Percentiles rank a stretch among this genome's conserved stretches.
phyloP scores from a whole-genome alignment of 2,329 filamentous ascomycete genomes.

The Colletotrichum cuscutae region DNA sequence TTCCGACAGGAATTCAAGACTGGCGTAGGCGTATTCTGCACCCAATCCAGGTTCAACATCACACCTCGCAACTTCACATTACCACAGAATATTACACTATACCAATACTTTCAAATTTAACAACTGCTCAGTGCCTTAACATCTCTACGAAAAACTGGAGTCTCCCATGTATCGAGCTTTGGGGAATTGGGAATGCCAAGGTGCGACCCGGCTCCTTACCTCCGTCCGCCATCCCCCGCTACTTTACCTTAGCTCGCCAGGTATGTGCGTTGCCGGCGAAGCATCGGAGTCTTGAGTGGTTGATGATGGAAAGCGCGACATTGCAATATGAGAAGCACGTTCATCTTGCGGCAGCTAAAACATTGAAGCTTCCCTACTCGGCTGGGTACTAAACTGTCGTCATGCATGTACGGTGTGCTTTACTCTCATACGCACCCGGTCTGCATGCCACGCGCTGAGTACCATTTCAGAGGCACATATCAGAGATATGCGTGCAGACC shows the following conservation, averaged over 20 bases:
- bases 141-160: neutral
- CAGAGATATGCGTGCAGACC: conserved; percentile 6
- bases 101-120: neutral
- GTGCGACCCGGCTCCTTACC: neutral
- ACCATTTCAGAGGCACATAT: conserved; percentile 5
- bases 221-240: neutral
- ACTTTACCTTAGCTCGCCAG: neutral
- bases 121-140: neutral
- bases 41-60: conserved; percentile 2
- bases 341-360: neutral
- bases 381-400: conserved; percentile 12
- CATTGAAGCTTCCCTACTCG: conserved; percentile 4
- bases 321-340: neutral
- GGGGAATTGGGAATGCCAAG: neutral
- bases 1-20: conserved; percentile 7
- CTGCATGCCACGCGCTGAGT: neutral
- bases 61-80: conserved; percentile 3
- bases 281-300: neutral
- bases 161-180: neutral
- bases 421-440: neutral
- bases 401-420: neutral
- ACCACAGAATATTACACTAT: neutral
- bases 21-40: neutral
- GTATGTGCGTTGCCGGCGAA: neutral
- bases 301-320: neutral